Base-by-base conservation (phyloP, 225 moss, liverwort and hornwort species). In the Pseudoscleropodium purum region DNA sequence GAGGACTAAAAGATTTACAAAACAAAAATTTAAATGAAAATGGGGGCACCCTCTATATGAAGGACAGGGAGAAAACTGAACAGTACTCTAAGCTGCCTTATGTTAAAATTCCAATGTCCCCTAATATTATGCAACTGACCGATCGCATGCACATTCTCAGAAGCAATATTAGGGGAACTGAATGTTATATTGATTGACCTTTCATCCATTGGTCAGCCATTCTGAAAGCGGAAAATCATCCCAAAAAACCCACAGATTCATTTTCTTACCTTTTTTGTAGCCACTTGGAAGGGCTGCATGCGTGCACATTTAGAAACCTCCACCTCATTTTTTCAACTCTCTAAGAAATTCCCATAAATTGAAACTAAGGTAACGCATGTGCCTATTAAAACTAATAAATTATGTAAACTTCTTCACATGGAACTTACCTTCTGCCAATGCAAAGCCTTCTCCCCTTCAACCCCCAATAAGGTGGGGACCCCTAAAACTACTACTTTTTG, bases 391-490 rank as follows among this genome's bases (percentile, higher is more conserved):
- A 18, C 17, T 10, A 43, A 45, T 31, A 47, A 18, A 74, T 10
- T 4, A 18, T 1, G 5, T 7, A 13, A 41, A 27, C 27, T 74
- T 74, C 29, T 27, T 43, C 37, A 30, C 13, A 74, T 17, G 9
- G 2, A 6, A 18, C 27, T 73, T 6, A 16, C 16, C 27, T 73
- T 43, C 9, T 45, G 1, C 30, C 45, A 18, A 73, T 29, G 10
- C 17, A 73, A 27, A 73, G 20, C 8, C 21, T 7, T 33, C 10
- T 25, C 13, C 6, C 33, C 20, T 51, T 21, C 31, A 30, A 8
- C 8, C 5, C 3, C 7, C 76, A 34, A 20, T 20, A 2, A 37
- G 21, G 2, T 37, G 5, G 3, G 4, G 2, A 67, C 0, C 6
- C 23, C 0, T 68, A 7, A 68, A 68, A 4, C 13, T 4, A 3